These are phyloP conservation scores for Platanus orientalis DNA, from an alignment of 164 flowering plant species.

Conservation along the genomic window DNA sequence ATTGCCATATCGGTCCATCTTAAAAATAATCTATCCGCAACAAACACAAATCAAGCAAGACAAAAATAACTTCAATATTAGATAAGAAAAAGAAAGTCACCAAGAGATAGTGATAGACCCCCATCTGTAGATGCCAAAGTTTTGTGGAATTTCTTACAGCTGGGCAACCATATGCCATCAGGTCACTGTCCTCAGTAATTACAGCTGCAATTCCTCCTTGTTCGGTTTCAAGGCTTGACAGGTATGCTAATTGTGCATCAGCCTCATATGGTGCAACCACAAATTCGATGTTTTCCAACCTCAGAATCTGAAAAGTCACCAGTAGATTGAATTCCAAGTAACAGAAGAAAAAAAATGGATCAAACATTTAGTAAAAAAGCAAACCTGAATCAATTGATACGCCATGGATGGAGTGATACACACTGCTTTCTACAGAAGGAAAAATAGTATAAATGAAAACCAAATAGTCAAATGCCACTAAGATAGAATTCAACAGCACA, in stretches of 20 bases:
- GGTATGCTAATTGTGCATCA: constrained; percentile 85
- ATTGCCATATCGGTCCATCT: constrained; percentile 80
- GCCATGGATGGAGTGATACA: constrained; percentile 74
- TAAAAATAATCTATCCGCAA: constrained; percentile 50
- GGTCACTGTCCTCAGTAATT: constrained; percentile 82
- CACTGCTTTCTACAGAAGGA: constrained; percentile 55
- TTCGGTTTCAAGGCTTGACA: constrained; percentile 47
- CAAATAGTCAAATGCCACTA: neutral
- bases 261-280: constrained; percentile 93
- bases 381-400: constrained; percentile 61
- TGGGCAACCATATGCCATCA: constrained; percentile 70
- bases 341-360: neutral
- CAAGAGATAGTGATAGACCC: constrained; percentile 16
- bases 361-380: neutral
- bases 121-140: constrained; percentile 14
- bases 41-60: constrained; percentile 12
- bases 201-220: constrained; percentile 74
- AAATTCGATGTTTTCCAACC: constrained; percentile 59
- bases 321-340: neutral
- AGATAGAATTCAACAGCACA: neutral
- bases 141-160: constrained; percentile 48
- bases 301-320: constrained; percentile 46
- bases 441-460: neutral
- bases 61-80: constrained; percentile 1
- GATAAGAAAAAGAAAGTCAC: neutral